phyloP scores from a whole-genome alignment of 495 filamentous ascomycete genomes.

The Halenospora varia region DNA sequence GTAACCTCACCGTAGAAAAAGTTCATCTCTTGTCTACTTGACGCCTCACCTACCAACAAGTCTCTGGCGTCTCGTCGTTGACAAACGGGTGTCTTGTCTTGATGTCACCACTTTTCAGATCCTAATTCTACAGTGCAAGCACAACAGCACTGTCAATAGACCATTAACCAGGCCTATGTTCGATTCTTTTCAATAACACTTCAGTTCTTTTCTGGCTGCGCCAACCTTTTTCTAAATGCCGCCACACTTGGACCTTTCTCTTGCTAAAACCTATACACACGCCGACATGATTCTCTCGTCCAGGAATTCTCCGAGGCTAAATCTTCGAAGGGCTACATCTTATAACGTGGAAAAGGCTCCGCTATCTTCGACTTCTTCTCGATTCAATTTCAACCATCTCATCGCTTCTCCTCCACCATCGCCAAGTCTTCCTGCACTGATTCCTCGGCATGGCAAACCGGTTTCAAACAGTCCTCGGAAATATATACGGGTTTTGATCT shows the following conservation, averaged over 20 bases:
- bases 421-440: conserved; percentile 57
- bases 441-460: conserved; percentile 56
- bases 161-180: not conserved
- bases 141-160: not conserved
- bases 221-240: conserved; percentile 35
- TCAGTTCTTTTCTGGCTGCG: conserved; percentile 24
- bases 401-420: conserved; percentile 55
- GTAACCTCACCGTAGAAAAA: not conserved
- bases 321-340: conserved; percentile 9
- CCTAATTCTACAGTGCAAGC: not conserved
- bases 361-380: conserved; percentile 49
- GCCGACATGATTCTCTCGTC: conserved; percentile 46
- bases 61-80: not conserved
- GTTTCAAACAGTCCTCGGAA: conserved; percentile 38
- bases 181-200: conserved; percentile 8
- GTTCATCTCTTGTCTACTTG: not conserved
- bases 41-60: not conserved
- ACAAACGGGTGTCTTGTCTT: not conserved
- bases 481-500: conserved; percentile 40
- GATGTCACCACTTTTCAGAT: not conserved
- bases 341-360: conserved; percentile 30
- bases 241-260: conserved; percentile 40
- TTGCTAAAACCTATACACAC: conserved; percentile 37
- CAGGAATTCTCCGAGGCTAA: conserved; percentile 29
- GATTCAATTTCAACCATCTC: conserved; percentile 59